Evolutionary conservation across 345 rosid genomes (phyloP), one percentile per base, ranked within the genome.

Genomic region (Adansonia digitata): DNA sequence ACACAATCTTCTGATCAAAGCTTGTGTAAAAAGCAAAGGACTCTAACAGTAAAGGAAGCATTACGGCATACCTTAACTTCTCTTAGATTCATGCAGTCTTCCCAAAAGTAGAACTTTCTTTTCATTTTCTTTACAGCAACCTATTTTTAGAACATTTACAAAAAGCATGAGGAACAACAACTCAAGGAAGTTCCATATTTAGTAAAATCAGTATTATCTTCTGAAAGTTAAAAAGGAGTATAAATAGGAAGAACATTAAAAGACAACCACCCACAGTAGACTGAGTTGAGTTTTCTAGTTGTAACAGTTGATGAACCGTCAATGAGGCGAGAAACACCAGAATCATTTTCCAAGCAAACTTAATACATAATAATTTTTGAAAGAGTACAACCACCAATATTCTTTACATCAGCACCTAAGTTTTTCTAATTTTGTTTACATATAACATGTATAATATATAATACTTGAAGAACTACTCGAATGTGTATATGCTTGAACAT

Each of bases 101-200:
- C 97, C 98, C 98, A 94, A 70, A 82, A 89, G 74, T 88, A 91
- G 80, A 92, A 94, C 69, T 91, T 92, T 73, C 97, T 86, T 85
- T 94, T 94, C 98, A 94, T 94, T 86, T 85, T 92, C 87, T 94
- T 94, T 52, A 94, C 93, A 78, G 97, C 98, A 88, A 94, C 98
- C 98, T 94, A 76, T 52, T 75, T 4, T 74, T 0, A 49, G 62
- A 22, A 18, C 66, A 61, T 14, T 27, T 55, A 59, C 13, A 29
- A 46, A 43, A 40, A 65, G 62, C 2, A 62, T 75, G 45, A 60
- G 48, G 48, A 43, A 76, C 52, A 43, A 40, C 56, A 18, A 46
- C 45, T 67, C 24, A 60, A 49, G 12, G 43, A 34, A 49, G 14
- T 24, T 8, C 49, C 60, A 62, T 2, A 20, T 53, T 48, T 17